These are phyloP conservation scores for Auriscalpium microsporum DNA, from an alignment of 768 basidiomycete species.

Conservation along the genomic window DNA sequence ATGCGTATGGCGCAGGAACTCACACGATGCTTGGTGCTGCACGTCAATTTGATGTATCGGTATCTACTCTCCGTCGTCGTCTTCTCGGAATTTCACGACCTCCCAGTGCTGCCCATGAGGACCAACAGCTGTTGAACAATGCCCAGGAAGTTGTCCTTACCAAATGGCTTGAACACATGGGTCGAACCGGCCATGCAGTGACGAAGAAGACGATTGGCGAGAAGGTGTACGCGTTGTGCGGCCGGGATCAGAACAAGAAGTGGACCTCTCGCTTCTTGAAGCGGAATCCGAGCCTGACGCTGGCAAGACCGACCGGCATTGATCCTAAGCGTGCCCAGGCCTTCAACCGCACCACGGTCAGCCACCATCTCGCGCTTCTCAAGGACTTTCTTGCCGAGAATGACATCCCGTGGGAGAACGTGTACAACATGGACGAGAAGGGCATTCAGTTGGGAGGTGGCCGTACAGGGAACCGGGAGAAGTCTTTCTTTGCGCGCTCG, in stretches of 20 bases:
- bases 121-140: not conserved
- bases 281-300: constrained; percentile 10
- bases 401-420: not conserved
- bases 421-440: not conserved
- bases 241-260: not conserved
- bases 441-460: not conserved
- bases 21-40: no score
- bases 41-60: no score
- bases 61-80: no score
- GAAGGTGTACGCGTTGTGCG: not conserved
- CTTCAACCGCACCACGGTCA: constrained; percentile 23
- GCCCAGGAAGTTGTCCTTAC: not conserved
- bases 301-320: constrained; percentile 21
- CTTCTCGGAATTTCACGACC: not conserved
- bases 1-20: no score
- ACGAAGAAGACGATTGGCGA: no score
- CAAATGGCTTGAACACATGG: not conserved
- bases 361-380: not conserved
- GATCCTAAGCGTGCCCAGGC: constrained; percentile 26
- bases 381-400: not conserved
- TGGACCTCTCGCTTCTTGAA: not conserved
- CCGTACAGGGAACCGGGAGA: not conserved
- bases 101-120: not conserved
- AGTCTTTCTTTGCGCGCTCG: not conserved
- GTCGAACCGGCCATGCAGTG: not conserved